These are phyloP conservation scores for Apiospora koreana DNA, from an alignment of 2,329 filamentous ascomycete genomes.

Conservation along the genomic window DNA sequence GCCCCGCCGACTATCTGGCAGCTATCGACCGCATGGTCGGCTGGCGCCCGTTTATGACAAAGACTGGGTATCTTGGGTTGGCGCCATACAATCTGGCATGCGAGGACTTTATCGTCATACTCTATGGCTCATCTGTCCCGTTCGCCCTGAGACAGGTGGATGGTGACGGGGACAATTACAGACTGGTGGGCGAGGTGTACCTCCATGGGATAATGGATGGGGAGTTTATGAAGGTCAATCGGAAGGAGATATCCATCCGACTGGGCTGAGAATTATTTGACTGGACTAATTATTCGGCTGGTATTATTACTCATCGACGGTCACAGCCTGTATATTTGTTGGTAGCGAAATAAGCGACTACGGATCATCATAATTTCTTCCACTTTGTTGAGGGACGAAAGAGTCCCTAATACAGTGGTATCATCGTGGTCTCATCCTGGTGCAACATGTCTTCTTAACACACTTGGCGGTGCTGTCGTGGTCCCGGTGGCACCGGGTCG, in stretches of 20 bases:
- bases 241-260: neutral
- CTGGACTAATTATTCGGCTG: too few species aligned
- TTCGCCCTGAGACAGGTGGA: neutral
- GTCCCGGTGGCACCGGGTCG: too few species aligned
- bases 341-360: too few species aligned
- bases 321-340: too few species aligned
- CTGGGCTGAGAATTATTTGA: too few species aligned
- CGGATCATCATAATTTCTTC: too few species aligned
- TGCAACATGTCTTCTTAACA: too few species aligned
- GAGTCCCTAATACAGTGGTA: too few species aligned
- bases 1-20: neutral
- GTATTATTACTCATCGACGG: too few species aligned
- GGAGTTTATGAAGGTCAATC: constrained; percentile 13
- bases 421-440: too few species aligned
- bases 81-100: neutral
- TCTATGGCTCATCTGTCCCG: neutral
- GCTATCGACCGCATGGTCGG: neutral
- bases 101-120: neutral
- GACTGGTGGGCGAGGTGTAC: constrained; percentile 7
- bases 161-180: neutral
- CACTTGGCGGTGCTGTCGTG: too few species aligned
- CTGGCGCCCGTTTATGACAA: neutral
- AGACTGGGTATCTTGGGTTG: constrained; percentile 6
- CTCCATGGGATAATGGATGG: constrained; percentile 12
- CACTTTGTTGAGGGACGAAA: too few species aligned